Percentiles rank a stretch among this genome's conserved stretches.
Evolutionary conservation across 345 rosid genomes (phyloP).

Genomic region (Microthlaspi erraticum): DNA sequence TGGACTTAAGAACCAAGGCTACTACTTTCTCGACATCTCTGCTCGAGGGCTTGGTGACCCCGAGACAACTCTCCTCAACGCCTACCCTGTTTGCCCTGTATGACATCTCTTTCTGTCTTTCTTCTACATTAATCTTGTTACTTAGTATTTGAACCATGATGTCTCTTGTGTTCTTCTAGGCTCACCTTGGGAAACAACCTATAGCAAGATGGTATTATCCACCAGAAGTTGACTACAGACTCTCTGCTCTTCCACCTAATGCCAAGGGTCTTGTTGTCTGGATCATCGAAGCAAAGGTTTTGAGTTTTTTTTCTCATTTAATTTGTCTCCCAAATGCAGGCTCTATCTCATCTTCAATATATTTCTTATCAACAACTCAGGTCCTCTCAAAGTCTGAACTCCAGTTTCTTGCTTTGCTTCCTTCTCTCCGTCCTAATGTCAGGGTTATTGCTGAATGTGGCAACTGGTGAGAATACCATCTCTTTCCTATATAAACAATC

Average conservation of each 20-base stretch:
- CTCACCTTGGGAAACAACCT: conserved; percentile 93
- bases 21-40: conserved; percentile 86
- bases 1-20: conserved; percentile 73
- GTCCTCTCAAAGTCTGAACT: conserved; percentile 85
- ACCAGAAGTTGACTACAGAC: conserved; percentile 88
- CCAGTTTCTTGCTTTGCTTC: conserved; percentile 91
- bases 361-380: conserved; percentile 43
- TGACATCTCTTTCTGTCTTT: neutral
- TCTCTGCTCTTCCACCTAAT: conserved; percentile 65
- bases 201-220: conserved; percentile 97
- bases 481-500: neutral
- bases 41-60: conserved; percentile 98
- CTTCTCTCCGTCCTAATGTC: conserved; percentile 81
- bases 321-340: neutral
- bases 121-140: neutral
- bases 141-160: neutral
- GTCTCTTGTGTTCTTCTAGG: conserved; percentile 45
- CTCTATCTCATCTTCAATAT: conserved; percentile 11
- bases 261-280: conserved; percentile 93
- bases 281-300: conserved; percentile 92
- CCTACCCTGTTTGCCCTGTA: conserved; percentile 95
- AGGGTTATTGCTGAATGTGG: conserved; percentile 90
- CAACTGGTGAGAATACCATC: conserved; percentile 60
- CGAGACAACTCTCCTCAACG: conserved; percentile 82
- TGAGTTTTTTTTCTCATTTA: conserved; percentile 3